phyloP scores from a whole-genome alignment of 2,329 filamentous ascomycete genomes.

The Colletotrichum sp. region DNA sequence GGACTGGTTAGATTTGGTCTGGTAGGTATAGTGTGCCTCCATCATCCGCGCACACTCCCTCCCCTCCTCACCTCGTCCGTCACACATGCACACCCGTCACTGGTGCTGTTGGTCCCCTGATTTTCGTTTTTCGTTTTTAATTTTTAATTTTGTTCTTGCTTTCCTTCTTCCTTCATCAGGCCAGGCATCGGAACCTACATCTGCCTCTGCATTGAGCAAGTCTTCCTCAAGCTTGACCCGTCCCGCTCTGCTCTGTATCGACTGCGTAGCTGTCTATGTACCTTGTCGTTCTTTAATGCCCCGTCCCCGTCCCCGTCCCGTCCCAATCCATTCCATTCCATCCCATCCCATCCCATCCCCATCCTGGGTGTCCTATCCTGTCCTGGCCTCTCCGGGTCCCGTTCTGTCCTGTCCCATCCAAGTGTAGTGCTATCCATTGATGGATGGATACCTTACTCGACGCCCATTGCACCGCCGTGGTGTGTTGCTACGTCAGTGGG shows the following conservation, averaged over 20 bases:
- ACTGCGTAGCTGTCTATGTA: not conserved
- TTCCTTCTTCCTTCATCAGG: not conserved
- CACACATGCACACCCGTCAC: not conserved
- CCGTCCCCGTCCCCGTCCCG: not conserved
- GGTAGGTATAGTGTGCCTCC: not conserved
- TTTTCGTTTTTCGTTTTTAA: not conserved
- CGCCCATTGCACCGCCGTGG: not conserved
- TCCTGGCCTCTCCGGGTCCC: too few relatives aligned
- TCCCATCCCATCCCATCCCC: not conserved
- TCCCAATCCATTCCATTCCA: not conserved
- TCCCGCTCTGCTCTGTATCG: not conserved
- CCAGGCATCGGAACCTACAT: not conserved
- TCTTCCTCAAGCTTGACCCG: not conserved
- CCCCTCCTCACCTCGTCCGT: not conserved
- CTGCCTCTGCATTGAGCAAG: not conserved
- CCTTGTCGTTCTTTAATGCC: not conserved
- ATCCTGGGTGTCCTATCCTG: not conserved
- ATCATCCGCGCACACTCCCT: not conserved
- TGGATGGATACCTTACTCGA: not conserved
- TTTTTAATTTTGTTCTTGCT: not conserved
- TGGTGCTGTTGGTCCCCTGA: not conserved
- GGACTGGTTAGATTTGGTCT: not conserved
- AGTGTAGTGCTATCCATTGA: not conserved
- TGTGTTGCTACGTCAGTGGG: slow-evolving; percentile 22
- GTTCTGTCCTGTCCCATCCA: not conserved